Percentiles rank a stretch among this genome's conserved stretches.
Conservation (phyloP, 306 rosid genomes). For the Quillaja saponaria region DNA sequence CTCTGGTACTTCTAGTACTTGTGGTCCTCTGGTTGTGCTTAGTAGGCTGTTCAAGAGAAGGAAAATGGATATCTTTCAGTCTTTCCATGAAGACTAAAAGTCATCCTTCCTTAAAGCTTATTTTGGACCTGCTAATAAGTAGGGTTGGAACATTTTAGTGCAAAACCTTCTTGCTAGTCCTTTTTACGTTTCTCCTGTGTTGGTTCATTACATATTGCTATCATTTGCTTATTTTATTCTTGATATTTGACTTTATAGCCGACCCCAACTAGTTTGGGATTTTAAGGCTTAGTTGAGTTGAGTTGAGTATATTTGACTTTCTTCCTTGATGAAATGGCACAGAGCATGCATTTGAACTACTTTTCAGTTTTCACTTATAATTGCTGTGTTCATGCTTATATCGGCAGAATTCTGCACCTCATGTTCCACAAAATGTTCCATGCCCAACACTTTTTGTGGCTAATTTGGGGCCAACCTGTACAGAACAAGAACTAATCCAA, state of each 20-base stretch:
- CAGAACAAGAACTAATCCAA: constrained; percentile 78
- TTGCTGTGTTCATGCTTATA: constrained; percentile 9
- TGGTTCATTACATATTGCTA: constrained; percentile 1
- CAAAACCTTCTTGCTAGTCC: not conserved
- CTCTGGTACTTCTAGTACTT: not conserved
- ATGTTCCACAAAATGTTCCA: constrained; percentile 53
- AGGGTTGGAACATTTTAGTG: not conserved
- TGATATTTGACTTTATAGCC: too few species aligned
- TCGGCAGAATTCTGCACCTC: constrained; percentile 48
- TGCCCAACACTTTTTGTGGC: constrained; percentile 95
- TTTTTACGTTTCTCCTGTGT: constrained; percentile 16
- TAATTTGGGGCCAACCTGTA: constrained; percentile 84
- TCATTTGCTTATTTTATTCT: not conserved
- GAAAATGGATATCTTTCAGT: constrained; percentile 1
- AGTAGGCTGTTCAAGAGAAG: constrained; percentile 18
- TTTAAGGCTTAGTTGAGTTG: too few species aligned
- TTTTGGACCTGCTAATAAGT: not conserved
- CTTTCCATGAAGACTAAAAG: not conserved
- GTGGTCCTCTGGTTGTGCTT: constrained; percentile 1
- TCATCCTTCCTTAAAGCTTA: constrained; percentile 4
- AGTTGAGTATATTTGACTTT: too few species aligned
- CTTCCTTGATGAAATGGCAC: too few species aligned
- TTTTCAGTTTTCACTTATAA: constrained; percentile 11
- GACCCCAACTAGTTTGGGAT: too few species aligned
- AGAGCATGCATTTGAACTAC: constrained; percentile 3